Evolutionary conservation across 2,329 filamentous ascomycete species (phyloP).

Genomic region (Fusarium neocosmosporiellum): DNA sequence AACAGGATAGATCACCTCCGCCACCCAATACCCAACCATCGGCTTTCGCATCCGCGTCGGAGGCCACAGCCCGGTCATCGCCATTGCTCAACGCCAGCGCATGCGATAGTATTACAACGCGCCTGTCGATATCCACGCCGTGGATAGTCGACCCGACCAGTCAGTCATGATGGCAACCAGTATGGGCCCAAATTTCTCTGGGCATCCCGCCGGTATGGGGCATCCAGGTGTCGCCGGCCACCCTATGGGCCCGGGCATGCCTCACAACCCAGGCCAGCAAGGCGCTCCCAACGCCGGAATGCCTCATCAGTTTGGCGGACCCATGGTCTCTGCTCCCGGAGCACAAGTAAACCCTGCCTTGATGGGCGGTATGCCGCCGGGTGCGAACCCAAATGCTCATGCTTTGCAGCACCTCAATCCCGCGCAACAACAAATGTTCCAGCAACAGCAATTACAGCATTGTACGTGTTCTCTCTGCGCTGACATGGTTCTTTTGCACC

Average conservation of each 20-base stretch:
- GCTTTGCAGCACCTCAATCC: conserved; percentile 79
- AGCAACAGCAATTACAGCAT: conserved; percentile 59
- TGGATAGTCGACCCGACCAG: conserved; percentile 63
- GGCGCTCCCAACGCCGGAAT: conserved; percentile 73
- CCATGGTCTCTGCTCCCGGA: conserved; percentile 79
- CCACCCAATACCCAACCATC: conserved; percentile 30
- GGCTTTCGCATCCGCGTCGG: conserved; percentile 33
- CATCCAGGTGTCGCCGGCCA: conserved; percentile 77
- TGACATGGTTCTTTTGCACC: conserved; percentile 1
- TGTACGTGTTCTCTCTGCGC: conserved; percentile 42
- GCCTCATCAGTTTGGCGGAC: conserved; percentile 73
- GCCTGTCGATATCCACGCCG: conserved; percentile 68
- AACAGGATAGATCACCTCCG: conserved; percentile 36
- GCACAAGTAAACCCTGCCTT: conserved; percentile 79
- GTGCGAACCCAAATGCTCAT: conserved; percentile 73
- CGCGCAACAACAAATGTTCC: conserved; percentile 67
- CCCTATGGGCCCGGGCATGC: conserved; percentile 71
- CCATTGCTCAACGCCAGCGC: conserved; percentile 50
- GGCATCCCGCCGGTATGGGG: conserved; percentile 77
- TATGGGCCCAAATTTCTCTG: conserved; percentile 71
- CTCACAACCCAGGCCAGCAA: conserved; percentile 76
- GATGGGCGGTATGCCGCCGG: conserved; percentile 82
- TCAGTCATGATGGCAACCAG: conserved; percentile 74
- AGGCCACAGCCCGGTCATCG: conserved; percentile 13
- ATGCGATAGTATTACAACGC: conserved; percentile 59